Evolutionary conservation across 2,329 filamentous ascomycete genomes (phyloP), one percentile per base, ranked within the genome.

Genomic region (Botrytis elliptica): DNA sequence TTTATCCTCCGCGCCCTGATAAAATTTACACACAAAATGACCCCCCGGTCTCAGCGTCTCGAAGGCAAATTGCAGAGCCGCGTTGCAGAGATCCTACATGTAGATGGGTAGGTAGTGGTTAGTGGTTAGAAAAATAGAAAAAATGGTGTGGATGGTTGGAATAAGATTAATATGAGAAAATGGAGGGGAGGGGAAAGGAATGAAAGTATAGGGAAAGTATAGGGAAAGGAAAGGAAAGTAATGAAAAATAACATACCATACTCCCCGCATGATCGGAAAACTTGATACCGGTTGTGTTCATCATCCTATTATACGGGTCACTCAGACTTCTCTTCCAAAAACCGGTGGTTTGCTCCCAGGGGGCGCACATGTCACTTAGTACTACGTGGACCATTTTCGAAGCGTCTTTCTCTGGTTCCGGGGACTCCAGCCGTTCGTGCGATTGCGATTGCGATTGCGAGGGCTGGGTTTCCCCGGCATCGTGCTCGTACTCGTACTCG

Each of bases 361-460:
- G 95, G 88, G 88, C 95, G 89, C 91, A 99, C 96, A 99, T 99
- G 88, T 99, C 96, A 90, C 94, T 97, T 82, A 99, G 86, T 82
- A 99, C 93, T 81, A 99, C 89, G 84, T 98, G 93, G 77, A 98
- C 95, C 80, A 89, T 89, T 80, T 88, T 87, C 76, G 87, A 87
- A 64, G 81, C 76, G 73, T 82, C 82, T 49, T 82, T 78, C 69
- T 75, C 60, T 81, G 72, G 55, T 78, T 77, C 74, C 81, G 79
- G 68, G 78, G 76, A 75, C 79, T 33, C 33, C 33, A 33, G 33
- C 33, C 66, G 40, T 74, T 74, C 44, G 20, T 46, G 18, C 9
- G 44, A 16, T 20, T 20, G 44, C 9, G 20, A 7, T 42, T 14
- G 40, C 14, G 40, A 42, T 38, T 38, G 36, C 36, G 36, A 14